Evolutionary conservation across 2,329 filamentous ascomycete genomes (phyloP).

Genomic region (Penicillium sp.): DNA sequence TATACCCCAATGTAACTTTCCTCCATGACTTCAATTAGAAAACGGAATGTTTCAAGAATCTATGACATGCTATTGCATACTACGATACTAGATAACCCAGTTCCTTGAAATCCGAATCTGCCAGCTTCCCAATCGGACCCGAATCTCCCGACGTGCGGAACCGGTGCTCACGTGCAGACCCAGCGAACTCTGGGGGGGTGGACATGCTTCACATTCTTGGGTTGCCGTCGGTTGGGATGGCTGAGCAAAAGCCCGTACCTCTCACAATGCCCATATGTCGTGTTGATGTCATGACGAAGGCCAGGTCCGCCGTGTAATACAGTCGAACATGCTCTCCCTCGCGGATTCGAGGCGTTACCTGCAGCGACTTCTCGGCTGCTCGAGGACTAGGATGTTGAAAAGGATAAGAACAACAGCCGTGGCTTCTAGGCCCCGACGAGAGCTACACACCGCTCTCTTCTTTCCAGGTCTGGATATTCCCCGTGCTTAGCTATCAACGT

Average conservation of each 20-base stretch:
- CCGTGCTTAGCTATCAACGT: not conserved
- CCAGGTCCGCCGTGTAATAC: slow-evolving; percentile 13
- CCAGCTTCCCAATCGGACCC: not conserved
- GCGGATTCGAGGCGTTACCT: slow-evolving; percentile 2
- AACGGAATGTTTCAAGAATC: not conserved
- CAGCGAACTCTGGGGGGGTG: not conserved
- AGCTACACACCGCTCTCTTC: slow-evolving; percentile 45
- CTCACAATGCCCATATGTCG: slow-evolving; percentile 20
- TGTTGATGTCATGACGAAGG: slow-evolving; percentile 13
- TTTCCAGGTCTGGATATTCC: slow-evolving; percentile 39
- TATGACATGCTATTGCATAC: not conserved
- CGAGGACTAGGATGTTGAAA: not conserved
- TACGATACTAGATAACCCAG: not conserved
- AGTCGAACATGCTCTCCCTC: slow-evolving; percentile 22
- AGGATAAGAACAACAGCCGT: not conserved
- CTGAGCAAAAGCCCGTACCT: not conserved
- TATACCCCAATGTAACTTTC: not conserved
- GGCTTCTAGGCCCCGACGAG: slow-evolving; percentile 6
- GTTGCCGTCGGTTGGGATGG: not conserved
- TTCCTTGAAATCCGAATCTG: not conserved
- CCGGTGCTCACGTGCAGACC: slow-evolving; percentile 12
- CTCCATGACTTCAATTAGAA: not conserved
- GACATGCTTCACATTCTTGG: not conserved
- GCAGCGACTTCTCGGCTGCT: slow-evolving; percentile 1
- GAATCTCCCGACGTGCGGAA: slow-evolving; percentile 11